phyloP scores from a whole-genome alignment of 257 asterid genomes.

The Pogostemon cablin region DNA sequence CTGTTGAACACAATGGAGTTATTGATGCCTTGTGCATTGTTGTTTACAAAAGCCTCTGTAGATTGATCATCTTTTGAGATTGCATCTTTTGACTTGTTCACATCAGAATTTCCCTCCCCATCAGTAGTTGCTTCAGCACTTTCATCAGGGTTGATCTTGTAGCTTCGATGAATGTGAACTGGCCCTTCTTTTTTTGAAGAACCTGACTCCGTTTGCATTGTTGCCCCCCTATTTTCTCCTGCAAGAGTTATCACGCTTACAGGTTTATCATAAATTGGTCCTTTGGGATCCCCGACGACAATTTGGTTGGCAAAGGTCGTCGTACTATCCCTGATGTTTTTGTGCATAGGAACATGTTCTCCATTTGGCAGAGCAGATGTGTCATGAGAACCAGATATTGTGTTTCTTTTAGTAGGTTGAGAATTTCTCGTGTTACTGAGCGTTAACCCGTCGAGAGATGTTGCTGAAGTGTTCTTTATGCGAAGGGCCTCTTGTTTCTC shows the following conservation, averaged over 20 bases:
- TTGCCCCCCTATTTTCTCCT: conserved; percentile 91
- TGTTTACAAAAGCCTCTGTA: conserved; percentile 59
- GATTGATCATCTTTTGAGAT: conserved; percentile 45
- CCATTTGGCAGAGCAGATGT: conserved; percentile 40
- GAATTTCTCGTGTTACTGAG: conserved; percentile 28
- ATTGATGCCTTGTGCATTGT: conserved; percentile 77
- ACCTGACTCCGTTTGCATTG: conserved; percentile 71
- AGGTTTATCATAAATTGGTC: conserved; percentile 39
- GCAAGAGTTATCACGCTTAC: conserved; percentile 78
- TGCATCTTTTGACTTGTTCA: conserved; percentile 33
- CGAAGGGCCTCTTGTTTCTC: conserved; percentile 30
- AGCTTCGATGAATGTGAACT: conserved; percentile 73
- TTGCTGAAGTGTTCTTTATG: conserved; percentile 33
- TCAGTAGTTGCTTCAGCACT: conserved; percentile 50
- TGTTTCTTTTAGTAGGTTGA: conserved; percentile 34
- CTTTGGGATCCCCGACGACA: conserved; percentile 41
- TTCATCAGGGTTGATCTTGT: conserved; percentile 57
- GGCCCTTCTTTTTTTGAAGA: conserved; percentile 44
- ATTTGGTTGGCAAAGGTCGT: conserved; percentile 42
- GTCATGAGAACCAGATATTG: conserved; percentile 19
- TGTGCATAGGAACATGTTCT: conserved; percentile 39
- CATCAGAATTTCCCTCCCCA: conserved; percentile 45
- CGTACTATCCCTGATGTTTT: conserved; percentile 47
- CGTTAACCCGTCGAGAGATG: too few relatives aligned
- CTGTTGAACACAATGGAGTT: conserved; percentile 72